Evolutionary conservation across 31 red algal genomes (phyloP).

Genomic region (Pterothamnion heteromorphum): DNA sequence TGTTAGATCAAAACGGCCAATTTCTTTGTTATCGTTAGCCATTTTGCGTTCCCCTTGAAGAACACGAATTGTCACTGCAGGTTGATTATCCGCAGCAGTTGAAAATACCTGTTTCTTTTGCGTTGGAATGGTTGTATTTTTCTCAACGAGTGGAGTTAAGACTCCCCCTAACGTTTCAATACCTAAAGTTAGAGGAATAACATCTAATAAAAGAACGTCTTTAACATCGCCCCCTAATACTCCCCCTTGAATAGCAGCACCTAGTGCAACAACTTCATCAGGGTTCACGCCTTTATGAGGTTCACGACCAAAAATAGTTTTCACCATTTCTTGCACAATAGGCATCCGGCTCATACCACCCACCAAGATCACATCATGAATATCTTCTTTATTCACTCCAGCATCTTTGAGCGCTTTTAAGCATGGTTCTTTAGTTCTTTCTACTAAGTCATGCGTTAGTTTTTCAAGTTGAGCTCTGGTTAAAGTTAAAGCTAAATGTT

Average conservation of each 20-base stretch:
- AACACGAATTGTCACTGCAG: slow-evolving; percentile 98
- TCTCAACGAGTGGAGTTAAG: slow-evolving; percentile 97
- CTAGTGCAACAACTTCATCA: slow-evolving; percentile 98
- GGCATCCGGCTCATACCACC: slow-evolving; percentile 99
- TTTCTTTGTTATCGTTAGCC: slow-evolving; percentile 93
- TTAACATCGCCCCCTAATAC: slow-evolving; percentile 87
- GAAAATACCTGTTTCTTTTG: slow-evolving; percentile 99
- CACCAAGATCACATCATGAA: slow-evolving; percentile 97
- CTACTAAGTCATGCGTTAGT: slow-evolving; percentile 93
- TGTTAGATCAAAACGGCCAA: slow-evolving; percentile 94
- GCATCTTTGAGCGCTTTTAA: slow-evolving; percentile 90
- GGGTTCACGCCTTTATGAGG: slow-evolving; percentile 99
- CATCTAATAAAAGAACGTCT: slow-evolving; percentile 94
- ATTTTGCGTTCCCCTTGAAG: slow-evolving; percentile 93
- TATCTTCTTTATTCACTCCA: slow-evolving; percentile 86
- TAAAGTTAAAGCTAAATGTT: background rate
- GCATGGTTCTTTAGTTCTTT: slow-evolving; percentile 88
- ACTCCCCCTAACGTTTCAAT: slow-evolving; percentile 99
- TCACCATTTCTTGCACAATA: slow-evolving; percentile 87
- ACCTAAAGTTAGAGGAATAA: slow-evolving; percentile 96
- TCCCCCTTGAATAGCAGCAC: slow-evolving; percentile 96
- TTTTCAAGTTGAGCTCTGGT: slow-evolving; percentile 95
- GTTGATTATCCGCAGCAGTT: slow-evolving; percentile 98
- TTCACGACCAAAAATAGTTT: slow-evolving; percentile 98
- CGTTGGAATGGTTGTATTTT: slow-evolving; percentile 96